These are phyloP conservation scores for Ceratobasidium sp. DNA, from an alignment of 1,284 basidiomycete genomes.

Conservation along the genomic window DNA sequence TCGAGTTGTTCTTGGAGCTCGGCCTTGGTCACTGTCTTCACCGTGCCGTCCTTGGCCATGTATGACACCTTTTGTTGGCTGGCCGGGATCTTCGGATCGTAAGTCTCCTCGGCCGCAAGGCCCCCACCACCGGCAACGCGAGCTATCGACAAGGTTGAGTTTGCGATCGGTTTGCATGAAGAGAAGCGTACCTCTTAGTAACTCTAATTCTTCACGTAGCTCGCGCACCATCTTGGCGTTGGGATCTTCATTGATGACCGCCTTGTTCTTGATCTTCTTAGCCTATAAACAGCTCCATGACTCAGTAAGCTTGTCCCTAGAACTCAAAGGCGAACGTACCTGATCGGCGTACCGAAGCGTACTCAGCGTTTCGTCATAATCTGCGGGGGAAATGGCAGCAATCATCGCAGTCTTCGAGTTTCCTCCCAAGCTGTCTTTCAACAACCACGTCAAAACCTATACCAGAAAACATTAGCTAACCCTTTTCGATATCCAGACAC, in stretches of 20 bases:
- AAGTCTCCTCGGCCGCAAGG: slow-evolving; percentile 68
- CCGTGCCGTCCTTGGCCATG: slow-evolving; percentile 89
- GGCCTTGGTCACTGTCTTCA: slow-evolving; percentile 96
- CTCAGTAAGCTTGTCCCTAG: background rate
- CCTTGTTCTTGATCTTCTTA: slow-evolving; percentile 99
- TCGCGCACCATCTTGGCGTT: slow-evolving; percentile 98
- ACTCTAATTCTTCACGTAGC: slow-evolving; percentile 96
- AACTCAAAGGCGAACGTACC: slow-evolving; percentile 31
- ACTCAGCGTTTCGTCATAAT: slow-evolving; percentile 97
- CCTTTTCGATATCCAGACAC: background rate
- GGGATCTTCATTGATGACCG: slow-evolving; percentile 98
- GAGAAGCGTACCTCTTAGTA: slow-evolving; percentile 70
- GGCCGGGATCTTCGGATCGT: slow-evolving; percentile 88
- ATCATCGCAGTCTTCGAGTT: slow-evolving; percentile 98
- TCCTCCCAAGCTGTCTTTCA: slow-evolving; percentile 96
- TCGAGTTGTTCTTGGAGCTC: slow-evolving; percentile 97
- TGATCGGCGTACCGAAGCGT: slow-evolving; percentile 96
- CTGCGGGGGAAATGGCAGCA: slow-evolving; percentile 95
- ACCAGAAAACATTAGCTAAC: slow-evolving; percentile 4
- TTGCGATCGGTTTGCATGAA: background rate
- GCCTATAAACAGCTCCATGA: slow-evolving; percentile 56
- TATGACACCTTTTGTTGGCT: slow-evolving; percentile 97
- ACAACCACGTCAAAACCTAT: slow-evolving; percentile 92
- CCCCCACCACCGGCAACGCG: slow-evolving; percentile 68
- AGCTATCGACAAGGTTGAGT: slow-evolving; percentile 53